Base-by-base conservation (phyloP, 495 filamentous ascomycete genomes). In the Friedmanniomyces simplex region DNA sequence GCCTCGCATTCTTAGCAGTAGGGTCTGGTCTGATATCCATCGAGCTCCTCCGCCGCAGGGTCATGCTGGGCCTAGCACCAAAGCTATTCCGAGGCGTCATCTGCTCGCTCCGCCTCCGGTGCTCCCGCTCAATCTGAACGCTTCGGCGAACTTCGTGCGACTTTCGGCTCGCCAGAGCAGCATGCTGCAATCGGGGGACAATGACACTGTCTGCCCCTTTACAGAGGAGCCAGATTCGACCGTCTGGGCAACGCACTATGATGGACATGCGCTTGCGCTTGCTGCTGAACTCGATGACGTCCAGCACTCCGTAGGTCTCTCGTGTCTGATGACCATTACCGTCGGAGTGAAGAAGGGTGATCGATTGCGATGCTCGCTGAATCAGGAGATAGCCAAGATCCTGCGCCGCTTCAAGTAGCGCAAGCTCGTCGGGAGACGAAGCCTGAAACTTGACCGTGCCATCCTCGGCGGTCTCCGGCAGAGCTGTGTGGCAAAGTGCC, bases 201-300 rank as follows among this genome's bases (percentile, higher is more conserved):
- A 97, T 79, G 0, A 79, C 73, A 14, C 88, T 89, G 70, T 97
- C 91, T 37, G 91, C 91, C 24, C 91, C 91, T 70, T 97, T 97
- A 72, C 86, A 91, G 66, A 96, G 80, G 5, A 97, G 70, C 67
- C 86, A 94, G 45, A 95, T 86, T 22, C 83, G 82, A 18, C 82
- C 77, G 62, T 91, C 87, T 0, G 91, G 91, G 76, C 91, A 89
- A 22, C 88, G 82, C 1, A 96, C 82, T 30, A 95, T 73, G 52
- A 95, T 84, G 0, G 91, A 91, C 91, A 96, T 96, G 60, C 91
- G 77, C 72, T 96, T 97, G 47, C 91, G 81, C 60, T 83, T 82
- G 67, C 88, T 94, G 51, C 88, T 91, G 65, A 97, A 97, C 67
- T 96, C 91, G 62, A 97, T 89, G 13, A 95, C 80, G 65, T 96